phyloP scores from a whole-genome alignment of 805 yeast genomes.

The Lipomyces lipofer region DNA sequence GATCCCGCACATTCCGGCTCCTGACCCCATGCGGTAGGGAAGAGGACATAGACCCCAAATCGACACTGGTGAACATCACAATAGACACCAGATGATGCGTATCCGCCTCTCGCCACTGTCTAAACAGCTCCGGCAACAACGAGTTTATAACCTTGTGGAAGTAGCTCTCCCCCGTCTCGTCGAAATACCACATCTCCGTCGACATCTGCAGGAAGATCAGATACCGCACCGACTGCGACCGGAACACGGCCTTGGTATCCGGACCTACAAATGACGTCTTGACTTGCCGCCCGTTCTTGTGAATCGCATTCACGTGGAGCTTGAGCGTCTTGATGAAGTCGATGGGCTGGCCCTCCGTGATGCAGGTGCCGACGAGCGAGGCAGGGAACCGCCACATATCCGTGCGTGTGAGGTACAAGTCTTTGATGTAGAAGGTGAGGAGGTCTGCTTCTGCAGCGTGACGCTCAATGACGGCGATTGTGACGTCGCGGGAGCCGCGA shows the following conservation, averaged over 20 bases:
- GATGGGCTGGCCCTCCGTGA: conserved; percentile 64
- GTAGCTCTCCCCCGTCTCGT: conserved; percentile 91
- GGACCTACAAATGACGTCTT: conserved; percentile 26
- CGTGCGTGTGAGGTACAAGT: conserved; percentile 78
- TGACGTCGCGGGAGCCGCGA: conserved; percentile 21
- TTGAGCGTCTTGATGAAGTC: conserved; percentile 64
- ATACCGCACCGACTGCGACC: conserved; percentile 88
- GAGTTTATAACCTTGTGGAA: conserved; percentile 90
- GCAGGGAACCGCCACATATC: conserved; percentile 88
- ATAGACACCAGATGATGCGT: conserved; percentile 91
- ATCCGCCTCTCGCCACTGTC: conserved; percentile 80
- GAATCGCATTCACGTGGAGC: conserved; percentile 59
- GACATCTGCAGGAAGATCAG: conserved; percentile 85
- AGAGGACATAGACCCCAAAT: conserved; percentile 14
- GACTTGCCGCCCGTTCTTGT: conserved; percentile 33
- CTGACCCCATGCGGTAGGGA: conserved; percentile 67
- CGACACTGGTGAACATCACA: conserved; percentile 77
- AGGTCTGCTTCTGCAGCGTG: conserved; percentile 56
- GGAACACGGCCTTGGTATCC: conserved; percentile 73
- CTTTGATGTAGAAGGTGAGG: conserved; percentile 78
- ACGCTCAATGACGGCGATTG: conserved; percentile 17
- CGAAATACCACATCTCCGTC: conserved; percentile 97
- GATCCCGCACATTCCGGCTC: conserved; percentile 68
- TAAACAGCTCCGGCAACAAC: conserved; percentile 85
- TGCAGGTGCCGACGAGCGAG: conserved; percentile 59